These are phyloP conservation scores for Penicillium steckii DNA, from an alignment of 495 filamentous ascomycete genomes.

Conservation along the genomic window DNA sequence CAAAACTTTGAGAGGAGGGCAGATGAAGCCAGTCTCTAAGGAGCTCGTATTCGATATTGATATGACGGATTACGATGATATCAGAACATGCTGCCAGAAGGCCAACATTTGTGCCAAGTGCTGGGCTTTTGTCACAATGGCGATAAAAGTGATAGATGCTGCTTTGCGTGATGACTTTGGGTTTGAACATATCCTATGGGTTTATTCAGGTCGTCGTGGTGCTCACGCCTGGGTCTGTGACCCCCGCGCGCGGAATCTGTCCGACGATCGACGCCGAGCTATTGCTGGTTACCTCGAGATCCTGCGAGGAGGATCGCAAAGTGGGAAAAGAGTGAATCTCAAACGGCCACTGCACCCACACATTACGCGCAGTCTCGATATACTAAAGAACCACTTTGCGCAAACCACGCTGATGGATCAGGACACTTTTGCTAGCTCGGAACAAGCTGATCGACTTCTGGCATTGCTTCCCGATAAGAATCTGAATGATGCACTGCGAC, in stretches of 20 bases:
- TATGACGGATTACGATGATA: constrained; percentile 96
- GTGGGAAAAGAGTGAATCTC: constrained; percentile 84
- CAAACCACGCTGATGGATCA: constrained; percentile 77
- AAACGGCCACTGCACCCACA: constrained; percentile 89
- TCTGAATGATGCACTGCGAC: constrained; percentile 71
- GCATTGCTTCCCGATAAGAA: constrained; percentile 72
- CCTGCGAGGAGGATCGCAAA: constrained; percentile 75
- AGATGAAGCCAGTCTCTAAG: constrained; percentile 77
- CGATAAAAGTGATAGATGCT: constrained; percentile 87
- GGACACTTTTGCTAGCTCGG: constrained; percentile 73
- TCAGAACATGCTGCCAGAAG: constrained; percentile 90
- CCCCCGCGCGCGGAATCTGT: constrained; percentile 73
- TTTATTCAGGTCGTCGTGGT: constrained; percentile 94
- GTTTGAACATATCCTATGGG: constrained; percentile 95
- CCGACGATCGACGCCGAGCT: constrained; percentile 78
- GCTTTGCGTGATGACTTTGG: constrained; percentile 91
- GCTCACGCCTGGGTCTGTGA: constrained; percentile 99
- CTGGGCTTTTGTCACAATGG: constrained; percentile 96
- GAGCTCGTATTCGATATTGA: constrained; percentile 99
- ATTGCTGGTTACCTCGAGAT: constrained; percentile 87
- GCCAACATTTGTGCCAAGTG: constrained; percentile 93
- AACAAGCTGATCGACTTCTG: constrained; percentile 71
- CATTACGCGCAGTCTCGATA: constrained; percentile 77
- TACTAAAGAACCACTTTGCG: constrained; percentile 77
- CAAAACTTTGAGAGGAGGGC: constrained; percentile 65